These are phyloP conservation scores for Taxillus chinensis DNA, from an alignment of 164 flowering plant genomes.

Conservation along the genomic window DNA sequence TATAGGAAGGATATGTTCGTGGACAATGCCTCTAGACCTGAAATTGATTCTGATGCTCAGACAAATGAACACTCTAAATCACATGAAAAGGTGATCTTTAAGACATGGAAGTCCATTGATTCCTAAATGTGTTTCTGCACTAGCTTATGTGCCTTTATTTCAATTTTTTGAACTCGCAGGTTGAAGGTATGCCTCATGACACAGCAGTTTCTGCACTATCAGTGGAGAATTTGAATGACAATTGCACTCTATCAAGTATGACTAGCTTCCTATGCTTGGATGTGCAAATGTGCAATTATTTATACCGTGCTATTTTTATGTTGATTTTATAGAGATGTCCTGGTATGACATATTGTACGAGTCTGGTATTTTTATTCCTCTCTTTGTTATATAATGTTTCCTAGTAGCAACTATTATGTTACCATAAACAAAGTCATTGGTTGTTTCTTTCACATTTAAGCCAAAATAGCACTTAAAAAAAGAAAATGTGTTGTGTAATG, in stretches of 20 bases:
- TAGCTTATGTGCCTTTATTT: slow-evolving; percentile 1
- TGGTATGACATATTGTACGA: no score
- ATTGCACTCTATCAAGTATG: slow-evolving; percentile 15
- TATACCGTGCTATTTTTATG: no score
- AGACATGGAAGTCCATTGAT: background rate
- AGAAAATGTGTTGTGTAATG: no score
- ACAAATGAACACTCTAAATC: slow-evolving; percentile 4
- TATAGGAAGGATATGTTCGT: slow-evolving; percentile 1
- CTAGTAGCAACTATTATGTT: no score
- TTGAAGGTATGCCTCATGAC: slow-evolving; percentile 14
- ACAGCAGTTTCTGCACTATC: slow-evolving; percentile 11
- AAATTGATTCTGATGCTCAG: slow-evolving; percentile 10
- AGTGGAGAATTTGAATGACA: background rate
- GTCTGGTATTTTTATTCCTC: no score
- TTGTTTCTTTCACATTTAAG: no score
- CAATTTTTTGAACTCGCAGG: slow-evolving; percentile 14
- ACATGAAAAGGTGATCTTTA: slow-evolving; percentile 14
- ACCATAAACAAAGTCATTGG: no score
- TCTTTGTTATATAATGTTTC: no score
- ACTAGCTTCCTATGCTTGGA: background rate
- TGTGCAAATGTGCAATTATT: no score
- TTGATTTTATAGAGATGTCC: no score
- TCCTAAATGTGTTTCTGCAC: background rate
- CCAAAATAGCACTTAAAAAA: no score
- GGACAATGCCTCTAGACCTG: slow-evolving; percentile 4